These are phyloP conservation scores for Nitzschia inconspicua DNA, from an alignment of 108 stramenopile genomes.

Conservation along the genomic window DNA sequence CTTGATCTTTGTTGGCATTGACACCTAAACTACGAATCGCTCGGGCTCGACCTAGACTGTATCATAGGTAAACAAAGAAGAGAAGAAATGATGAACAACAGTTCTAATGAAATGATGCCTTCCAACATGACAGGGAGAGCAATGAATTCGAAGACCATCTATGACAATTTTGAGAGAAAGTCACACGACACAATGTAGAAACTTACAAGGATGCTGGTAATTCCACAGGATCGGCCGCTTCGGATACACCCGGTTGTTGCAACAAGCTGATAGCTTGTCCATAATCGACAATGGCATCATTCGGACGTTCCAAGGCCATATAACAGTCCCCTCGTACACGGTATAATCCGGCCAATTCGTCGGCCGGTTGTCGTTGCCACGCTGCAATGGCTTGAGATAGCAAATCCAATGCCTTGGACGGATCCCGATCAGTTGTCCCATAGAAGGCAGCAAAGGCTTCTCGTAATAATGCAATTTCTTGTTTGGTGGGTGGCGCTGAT, in stretches of 20 bases:
- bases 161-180: neutral
- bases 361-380: constrained; percentile 56
- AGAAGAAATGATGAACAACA: neutral
- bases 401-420: constrained; percentile 29
- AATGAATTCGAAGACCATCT: neutral
- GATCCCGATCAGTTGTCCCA: constrained; percentile 34
- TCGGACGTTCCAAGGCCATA: constrained; percentile 34
- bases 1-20: constrained; percentile 32
- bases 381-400: constrained; percentile 43
- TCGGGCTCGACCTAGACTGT: constrained; percentile 55
- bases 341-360: constrained; percentile 74
- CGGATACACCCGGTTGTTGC: neutral
- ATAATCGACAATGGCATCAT: constrained; percentile 57
- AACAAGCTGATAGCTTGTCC: constrained; percentile 48
- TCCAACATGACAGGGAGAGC: neutral
- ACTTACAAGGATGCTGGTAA: constrained; percentile 52
- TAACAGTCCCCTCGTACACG: constrained; percentile 76
- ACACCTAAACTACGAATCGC: constrained; percentile 44
- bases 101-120: neutral
- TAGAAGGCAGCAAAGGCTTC: constrained; percentile 62
- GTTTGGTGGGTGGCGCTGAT: constrained; percentile 45
- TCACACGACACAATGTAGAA: neutral
- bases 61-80: neutral
- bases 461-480: constrained; percentile 54
- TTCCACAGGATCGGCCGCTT: constrained; percentile 61